Evolutionary conservation across 345 rosid genomes (phyloP), one percentile per base, ranked within the genome.

Genomic region (Gossypium arboreum): DNA sequence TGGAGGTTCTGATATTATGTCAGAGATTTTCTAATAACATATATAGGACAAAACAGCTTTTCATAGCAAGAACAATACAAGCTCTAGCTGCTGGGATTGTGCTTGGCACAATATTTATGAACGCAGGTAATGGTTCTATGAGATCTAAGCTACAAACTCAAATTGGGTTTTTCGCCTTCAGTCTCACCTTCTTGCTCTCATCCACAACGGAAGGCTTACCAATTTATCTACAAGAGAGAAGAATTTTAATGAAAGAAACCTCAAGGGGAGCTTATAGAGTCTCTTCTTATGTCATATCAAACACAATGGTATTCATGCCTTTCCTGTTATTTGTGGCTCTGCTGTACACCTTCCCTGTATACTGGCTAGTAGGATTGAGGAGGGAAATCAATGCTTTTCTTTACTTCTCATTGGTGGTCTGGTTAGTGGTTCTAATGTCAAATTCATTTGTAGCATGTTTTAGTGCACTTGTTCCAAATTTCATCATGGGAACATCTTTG

Each of bases 41-140:
- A 56, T 91, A 86, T 76, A 86, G 97, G 77, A 89, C 96, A 67
- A 94, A 87, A 62, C 94, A 94, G 25, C 77, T 94, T 22, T 94
- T 90, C 72, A 79, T 84, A 72, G 82, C 97, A 12, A 88, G 98
- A 85, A 80, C 87, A 24, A 63, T 89, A 71, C 98, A 94, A 80
- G 88, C 97, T 29, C 73, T 88, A 52, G 86, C 83, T 24, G 91
- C 97, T 2, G 94, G 97, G 72, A 73, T 92, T 0, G 81, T 90
- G 47, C 89, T 94, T 3, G 98, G 98, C 13, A 85, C 92, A 7
- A 89, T 94, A 11, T 94, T 88, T 80, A 75, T 59, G 63, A 59
- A 59, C 12, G 63, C 63, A 3, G 39, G 16, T 59, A 24, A 34
- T 24, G 39, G 24, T 12, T 59, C 39, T 4, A 59, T 20, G 34